A percentile compares a stretch with the other conserved stretches of the same genome.
phyloP scores from a whole-genome alignment of 164 flowering plant species.

The Taxillus chinensis region DNA sequence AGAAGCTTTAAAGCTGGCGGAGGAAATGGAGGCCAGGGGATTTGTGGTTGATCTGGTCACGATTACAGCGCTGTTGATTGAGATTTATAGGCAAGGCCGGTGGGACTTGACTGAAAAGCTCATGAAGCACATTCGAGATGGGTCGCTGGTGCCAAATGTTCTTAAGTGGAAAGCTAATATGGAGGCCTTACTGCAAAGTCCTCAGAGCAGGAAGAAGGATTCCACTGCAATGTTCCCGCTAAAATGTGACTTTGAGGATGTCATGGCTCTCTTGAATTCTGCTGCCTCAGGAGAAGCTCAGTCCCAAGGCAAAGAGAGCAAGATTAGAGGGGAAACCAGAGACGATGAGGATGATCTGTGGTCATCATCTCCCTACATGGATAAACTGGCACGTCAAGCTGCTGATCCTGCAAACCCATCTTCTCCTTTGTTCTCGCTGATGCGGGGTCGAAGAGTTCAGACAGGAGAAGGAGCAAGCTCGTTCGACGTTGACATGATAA shows the following conservation, averaged over 20 bases:
- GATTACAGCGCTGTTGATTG: slow-evolving; percentile 59
- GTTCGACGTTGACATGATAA: slow-evolving; percentile 85
- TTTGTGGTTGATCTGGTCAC: slow-evolving; percentile 81
- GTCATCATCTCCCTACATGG: slow-evolving; percentile 88
- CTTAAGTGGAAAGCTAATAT: slow-evolving; percentile 60
- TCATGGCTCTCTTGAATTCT: slow-evolving; percentile 29
- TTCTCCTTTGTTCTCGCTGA: slow-evolving; percentile 27
- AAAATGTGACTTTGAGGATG: slow-evolving; percentile 37
- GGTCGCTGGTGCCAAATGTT: slow-evolving; percentile 45
- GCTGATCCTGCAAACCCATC: slow-evolving; percentile 12
- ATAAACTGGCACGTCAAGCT: slow-evolving; percentile 43
- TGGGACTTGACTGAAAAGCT: slow-evolving; percentile 74
- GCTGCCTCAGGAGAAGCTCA: slow-evolving; percentile 17
- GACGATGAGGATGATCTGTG: slow-evolving; percentile 26
- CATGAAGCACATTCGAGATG: slow-evolving; percentile 66
- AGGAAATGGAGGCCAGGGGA: slow-evolving; percentile 87
- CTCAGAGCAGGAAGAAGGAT: slow-evolving; percentile 50
- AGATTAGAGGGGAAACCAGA: not conserved
- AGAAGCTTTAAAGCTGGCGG: slow-evolving; percentile 57
- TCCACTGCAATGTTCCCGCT: slow-evolving; percentile 57
- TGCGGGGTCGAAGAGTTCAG: slow-evolving; percentile 45
- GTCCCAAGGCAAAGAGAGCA: slow-evolving; percentile 10
- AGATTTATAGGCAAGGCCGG: slow-evolving; percentile 51
- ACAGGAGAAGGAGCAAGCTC: slow-evolving; percentile 31
- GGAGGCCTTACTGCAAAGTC: slow-evolving; percentile 48